Base-by-base conservation (phyloP, 176 grass and related monocot genomes). In the Melocanna baccifera region DNA sequence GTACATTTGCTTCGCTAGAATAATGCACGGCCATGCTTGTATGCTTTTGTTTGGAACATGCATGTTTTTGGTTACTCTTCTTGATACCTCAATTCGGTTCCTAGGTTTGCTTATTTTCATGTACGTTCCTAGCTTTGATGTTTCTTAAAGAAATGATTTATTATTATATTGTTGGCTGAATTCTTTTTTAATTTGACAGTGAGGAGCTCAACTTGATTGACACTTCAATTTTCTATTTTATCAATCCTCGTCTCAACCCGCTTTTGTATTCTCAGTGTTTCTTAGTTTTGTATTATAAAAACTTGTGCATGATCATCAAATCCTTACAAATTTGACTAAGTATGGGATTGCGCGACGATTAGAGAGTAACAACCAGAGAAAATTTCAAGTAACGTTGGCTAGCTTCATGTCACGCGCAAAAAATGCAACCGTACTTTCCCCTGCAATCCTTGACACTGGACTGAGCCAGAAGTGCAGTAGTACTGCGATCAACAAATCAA, bases 201-300 rank as follows among this genome's bases (percentile, higher is more conserved):
- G 22, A 19, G 1, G 22, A 69, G 37, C 29, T 34, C 3, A 22
- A 22, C 15, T 11, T 47, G 48, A 73, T 84, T 43, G 39, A 65
- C 2, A 46, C 28, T 37, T 18, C 37, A 73, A 62, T 36, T 53
- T 86, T 46, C 57, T 80, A 64, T 6, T 73, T 62, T 58, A 87
- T 39, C 68, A 7, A 34, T 56, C n/a, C 12, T 68, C 13, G 22
- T 41, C 19, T 66, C 18, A 7, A 28, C 29, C 37, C 9, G 6
- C 18, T 36, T 57, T 20, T 74, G 19, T 11, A 22, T 22, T 12
- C 16, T 50, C 28, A 22, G 28, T 45, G 26, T 3, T 41, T 61
- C 13, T 19, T 57, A 19, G 57, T 29, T 62, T 12, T 64, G 55
- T 62, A 41, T 52, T 28, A 41, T 26, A 32, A 68, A 30, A 62